Evolutionary conservation across 441 rosid genomes (phyloP).

Genomic region (Populus trichocarpa): DNA sequence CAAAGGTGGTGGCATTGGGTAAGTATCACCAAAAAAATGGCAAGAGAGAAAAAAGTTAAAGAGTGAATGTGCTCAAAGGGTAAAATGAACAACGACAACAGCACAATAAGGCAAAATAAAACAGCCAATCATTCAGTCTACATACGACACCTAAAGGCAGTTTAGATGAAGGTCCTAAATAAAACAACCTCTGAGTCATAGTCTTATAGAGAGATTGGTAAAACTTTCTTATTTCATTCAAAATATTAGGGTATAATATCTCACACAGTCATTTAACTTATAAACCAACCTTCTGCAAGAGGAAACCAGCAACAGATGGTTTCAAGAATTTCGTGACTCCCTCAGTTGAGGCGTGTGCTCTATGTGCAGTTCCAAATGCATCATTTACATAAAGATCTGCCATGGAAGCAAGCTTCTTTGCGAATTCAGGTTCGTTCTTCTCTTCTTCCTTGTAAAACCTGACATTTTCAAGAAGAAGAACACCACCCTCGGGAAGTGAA

Average conservation of each 20-base stretch:
- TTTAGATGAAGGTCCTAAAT: neutral
- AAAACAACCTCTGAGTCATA: neutral
- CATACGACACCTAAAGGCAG: neutral
- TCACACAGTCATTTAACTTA: neutral
- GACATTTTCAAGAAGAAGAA: constrained; percentile 90
- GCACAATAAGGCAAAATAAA: neutral
- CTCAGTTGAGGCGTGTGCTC: constrained; percentile 95
- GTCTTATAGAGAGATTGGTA: neutral
- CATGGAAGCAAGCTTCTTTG: constrained; percentile 83
- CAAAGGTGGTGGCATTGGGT: neutral
- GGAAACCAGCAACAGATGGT: constrained; percentile 96
- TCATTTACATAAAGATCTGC: constrained; percentile 90
- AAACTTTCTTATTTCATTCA: neutral
- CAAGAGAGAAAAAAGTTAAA: neutral
- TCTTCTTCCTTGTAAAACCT: constrained; percentile 96
- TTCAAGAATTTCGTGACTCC: constrained; percentile 86
- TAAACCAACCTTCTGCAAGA: constrained; percentile 72
- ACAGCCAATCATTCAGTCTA: neutral
- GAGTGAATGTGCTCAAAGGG: neutral
- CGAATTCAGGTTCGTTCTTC: constrained; percentile 88
- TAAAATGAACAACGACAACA: neutral
- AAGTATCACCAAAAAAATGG: neutral
- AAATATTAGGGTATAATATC: neutral
- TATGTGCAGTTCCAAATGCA: constrained; percentile 93
- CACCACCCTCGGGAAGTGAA: constrained; percentile 77